A percentile compares a stretch with the other conserved stretches of the same genome.
phyloP scores from a whole-genome alignment of 2,329 filamentous ascomycete species.

The Alternaria sp. region DNA sequence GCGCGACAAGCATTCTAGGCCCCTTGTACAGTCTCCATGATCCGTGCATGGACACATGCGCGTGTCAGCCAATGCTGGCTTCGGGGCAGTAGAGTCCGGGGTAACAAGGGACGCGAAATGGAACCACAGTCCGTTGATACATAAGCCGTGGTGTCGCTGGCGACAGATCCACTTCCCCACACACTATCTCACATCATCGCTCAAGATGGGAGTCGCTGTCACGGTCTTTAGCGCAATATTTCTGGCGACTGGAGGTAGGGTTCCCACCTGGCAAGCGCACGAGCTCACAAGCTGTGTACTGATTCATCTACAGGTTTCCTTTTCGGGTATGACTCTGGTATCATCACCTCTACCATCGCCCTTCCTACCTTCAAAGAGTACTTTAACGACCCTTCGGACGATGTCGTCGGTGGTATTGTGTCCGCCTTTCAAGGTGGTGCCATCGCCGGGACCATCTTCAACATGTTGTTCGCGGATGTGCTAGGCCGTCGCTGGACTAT shows the following conservation, averaged over 20 bases:
- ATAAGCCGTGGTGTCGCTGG: not conserved
- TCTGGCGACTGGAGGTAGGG: constrained; percentile 23
- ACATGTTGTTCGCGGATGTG: constrained; percentile 4
- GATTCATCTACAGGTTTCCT: constrained; percentile 18
- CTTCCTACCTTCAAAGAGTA: constrained; percentile 37
- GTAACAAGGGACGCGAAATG: not conserved
- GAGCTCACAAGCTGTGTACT: not conserved
- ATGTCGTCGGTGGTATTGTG: constrained; percentile 43
- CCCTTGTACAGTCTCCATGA: not conserved
- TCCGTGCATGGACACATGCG: not conserved
- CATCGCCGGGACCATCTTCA: constrained; percentile 38
- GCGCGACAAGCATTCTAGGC: not conserved
- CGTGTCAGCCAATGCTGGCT: not conserved
- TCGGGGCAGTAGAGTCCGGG: not conserved
- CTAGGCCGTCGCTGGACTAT: constrained; percentile 32
- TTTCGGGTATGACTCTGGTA: constrained; percentile 43
- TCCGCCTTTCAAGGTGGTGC: constrained; percentile 48
- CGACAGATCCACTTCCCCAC: not conserved
- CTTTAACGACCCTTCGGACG: constrained; percentile 34
- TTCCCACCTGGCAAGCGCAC: not conserved
- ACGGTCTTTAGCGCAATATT: constrained; percentile 27
- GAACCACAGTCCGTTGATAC: not conserved
- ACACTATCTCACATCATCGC: not conserved
- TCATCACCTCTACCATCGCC: constrained; percentile 43
- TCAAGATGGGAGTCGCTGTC: constrained; percentile 23